Evolutionary conservation across 1,139 yeast species (phyloP), one percentile per base, ranked within the genome.

Genomic region (Candida pseudoviswanathii): DNA sequence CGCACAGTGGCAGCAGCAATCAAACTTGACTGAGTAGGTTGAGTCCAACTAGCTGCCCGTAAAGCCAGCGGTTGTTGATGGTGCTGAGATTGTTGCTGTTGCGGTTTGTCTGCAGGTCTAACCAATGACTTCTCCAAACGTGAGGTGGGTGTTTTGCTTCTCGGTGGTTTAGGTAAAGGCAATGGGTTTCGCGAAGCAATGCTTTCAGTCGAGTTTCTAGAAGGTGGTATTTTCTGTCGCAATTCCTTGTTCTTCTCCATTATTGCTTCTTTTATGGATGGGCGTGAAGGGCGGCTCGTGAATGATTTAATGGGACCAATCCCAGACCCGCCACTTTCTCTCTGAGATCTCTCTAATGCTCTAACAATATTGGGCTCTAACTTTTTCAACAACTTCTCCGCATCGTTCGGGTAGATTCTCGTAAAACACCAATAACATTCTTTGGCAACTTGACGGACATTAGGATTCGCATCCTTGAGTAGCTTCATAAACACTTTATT

Each of bases 401-500:
- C 78, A 36, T 79, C 80, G 1, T 70, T 53, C 68, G 88, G 64
- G 75, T 68, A 70, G 36, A 66, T 59, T 5, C 74, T 73, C 56
- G 78, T 76, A 53, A 82, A 80, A 22, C 81, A 73, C 97, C 97
- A 91, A 60, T 80, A 92, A 0, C 91, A 77, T 7, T 74, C 73
- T 61, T 96, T 80, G 69, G 88, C 89, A 0, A 82, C 74, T 58
- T 84, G 96, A 53, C 97, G 77, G 0, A 89, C 97, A 0, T 78
- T 73, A 0, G 95, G 91, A 52, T 88, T 87, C 0, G 96, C 89
- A 66, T 94, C 98, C 1, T 81, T 67, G 2, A 94, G 70, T 32
- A 95, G 84, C 58, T 81, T 85, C 4, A 69, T 57, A 2, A 91
- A 63, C 54, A 84, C 71, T 49, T 75, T 81, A 38, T 76, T 82